Evolutionary conservation across 2,329 filamentous ascomycete genomes (phyloP).

Genomic region (Stachybotrys elegans): DNA sequence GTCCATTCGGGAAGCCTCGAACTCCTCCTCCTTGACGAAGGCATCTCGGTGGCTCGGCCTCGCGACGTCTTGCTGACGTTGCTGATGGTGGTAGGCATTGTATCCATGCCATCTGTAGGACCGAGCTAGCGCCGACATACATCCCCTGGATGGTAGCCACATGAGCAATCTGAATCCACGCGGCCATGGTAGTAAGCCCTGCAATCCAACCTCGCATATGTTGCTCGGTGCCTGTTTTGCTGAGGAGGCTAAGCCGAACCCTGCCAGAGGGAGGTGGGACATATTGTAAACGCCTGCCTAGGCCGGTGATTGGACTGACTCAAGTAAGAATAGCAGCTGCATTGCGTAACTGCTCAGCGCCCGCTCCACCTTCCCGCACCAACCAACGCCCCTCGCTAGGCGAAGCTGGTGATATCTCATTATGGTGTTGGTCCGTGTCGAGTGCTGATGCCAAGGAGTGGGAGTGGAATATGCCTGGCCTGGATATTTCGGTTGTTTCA

Average conservation of each 20-base stretch:
- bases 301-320: too few relatives aligned
- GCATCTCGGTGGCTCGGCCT: not conserved
- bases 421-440: not conserved
- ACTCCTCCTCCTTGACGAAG: not conserved
- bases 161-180: not conserved
- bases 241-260: not conserved
- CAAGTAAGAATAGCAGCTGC: too few relatives aligned
- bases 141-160: not conserved
- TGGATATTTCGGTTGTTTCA: not conserved
- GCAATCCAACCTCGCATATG: not conserved
- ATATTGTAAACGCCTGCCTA: not conserved
- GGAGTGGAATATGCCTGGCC: not conserved
- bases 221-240: not conserved
- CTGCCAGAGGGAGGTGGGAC: not conserved
- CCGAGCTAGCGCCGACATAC: too few relatives aligned
- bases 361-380: not conserved
- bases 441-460: not conserved
- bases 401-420: not conserved
- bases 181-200: not conserved
- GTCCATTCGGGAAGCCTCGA: not conserved
- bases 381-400: not conserved
- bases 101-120: not conserved
- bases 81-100: not conserved
- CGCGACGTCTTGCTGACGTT: not conserved
- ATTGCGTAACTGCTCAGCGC: not conserved